phyloP scores from a whole-genome alignment of 768 basidiomycete species.

The Phaffia tasmanica region DNA sequence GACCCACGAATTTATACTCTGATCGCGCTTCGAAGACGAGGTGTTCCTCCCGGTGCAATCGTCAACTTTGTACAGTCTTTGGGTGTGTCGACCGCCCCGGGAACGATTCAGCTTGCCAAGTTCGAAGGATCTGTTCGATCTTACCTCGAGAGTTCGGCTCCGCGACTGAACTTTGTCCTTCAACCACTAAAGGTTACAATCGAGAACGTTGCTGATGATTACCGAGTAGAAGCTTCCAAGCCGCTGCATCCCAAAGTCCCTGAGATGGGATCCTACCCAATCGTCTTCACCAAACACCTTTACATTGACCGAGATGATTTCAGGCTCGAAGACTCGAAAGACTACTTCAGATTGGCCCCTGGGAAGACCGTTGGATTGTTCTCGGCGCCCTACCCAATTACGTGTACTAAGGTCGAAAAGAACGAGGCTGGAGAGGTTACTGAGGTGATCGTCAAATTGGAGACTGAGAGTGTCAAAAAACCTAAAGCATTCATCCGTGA shows the following conservation, averaged over 20 bases:
- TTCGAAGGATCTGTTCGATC: slow-evolving; percentile 83
- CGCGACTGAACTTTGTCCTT: slow-evolving; percentile 82
- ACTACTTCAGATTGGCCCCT: slow-evolving; percentile 95
- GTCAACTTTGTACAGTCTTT: slow-evolving; percentile 81
- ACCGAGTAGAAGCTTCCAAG: slow-evolving; percentile 70
- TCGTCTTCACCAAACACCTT: slow-evolving; percentile 76
- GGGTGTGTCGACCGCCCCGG: slow-evolving; percentile 77
- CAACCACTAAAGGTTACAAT: slow-evolving; percentile 81
- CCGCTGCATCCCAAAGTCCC: slow-evolving; percentile 89
- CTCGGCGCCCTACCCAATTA: slow-evolving; percentile 82
- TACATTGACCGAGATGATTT: slow-evolving; percentile 86
- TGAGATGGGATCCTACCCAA: slow-evolving; percentile 63
- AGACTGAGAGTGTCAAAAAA: slow-evolving; percentile 20
- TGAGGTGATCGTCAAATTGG: slow-evolving; percentile 63
- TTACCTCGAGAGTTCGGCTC: slow-evolving; percentile 77
- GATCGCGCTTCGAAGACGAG: slow-evolving; percentile 85
- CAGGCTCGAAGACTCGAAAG: slow-evolving; percentile 74
- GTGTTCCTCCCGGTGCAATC: slow-evolving; percentile 93
- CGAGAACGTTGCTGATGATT: slow-evolving; percentile 80
- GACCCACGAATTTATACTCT: slow-evolving; percentile 95
- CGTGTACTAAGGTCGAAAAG: slow-evolving; percentile 76
- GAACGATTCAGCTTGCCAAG: slow-evolving; percentile 73
- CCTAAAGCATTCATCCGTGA: slow-evolving; percentile 26
- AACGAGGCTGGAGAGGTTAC: slow-evolving; percentile 62
- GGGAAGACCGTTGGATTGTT: slow-evolving; percentile 96